Base-by-base conservation (phyloP, 2,329 filamentous ascomycete species). In the Huntiella bhutanensis region DNA sequence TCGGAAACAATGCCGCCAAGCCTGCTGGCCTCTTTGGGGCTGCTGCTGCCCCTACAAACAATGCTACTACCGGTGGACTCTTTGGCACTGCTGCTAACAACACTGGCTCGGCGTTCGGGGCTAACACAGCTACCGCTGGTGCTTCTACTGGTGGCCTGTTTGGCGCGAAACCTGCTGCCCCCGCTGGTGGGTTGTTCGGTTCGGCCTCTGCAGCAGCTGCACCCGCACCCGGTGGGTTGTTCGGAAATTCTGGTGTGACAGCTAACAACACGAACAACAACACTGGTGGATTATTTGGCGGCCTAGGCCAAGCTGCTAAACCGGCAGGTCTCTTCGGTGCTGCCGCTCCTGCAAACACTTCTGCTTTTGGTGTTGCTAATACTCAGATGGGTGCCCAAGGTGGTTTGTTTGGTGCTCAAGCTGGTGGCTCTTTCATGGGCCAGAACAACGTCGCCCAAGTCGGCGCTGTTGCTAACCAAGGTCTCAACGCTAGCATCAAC, bases 401-500 rank as follows among this genome's bases (percentile, higher is more conserved):
- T 3, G 57, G 60, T 3, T 36, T 72, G 11, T 75, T 75, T 47
- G 68, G 69, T 10, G 57, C 56, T 46, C 62, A 60, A 38, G 49
- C 51, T 40, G 46, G 54, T n/a, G 59, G 57, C 16, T 52, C 58
- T 4, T 56, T 67, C 42, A 67, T 71, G 16, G 64, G 62, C 49
- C 80, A 78, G 15, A 67, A 60, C 50, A 67, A 68, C 1, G 69
- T 71, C 51, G 16, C 33, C n/a, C 62, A 63, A 45, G n/a, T 10
- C 13, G 58, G 58, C 32, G 62, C 64, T 48, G 61, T 61, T 6
- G 48, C 73, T n/a, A 71, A 71, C 12, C 76, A 82, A 56, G 64
- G 71, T 13, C 66, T 94, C 49, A 85, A 81, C 33, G 79, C 86
- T 4, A 91, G 84, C 51, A 73, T 92, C 47, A 77, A 77, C 50